Conservation (phyloP, 306 rosid genomes). For the Cucurbita argyrosperma region DNA sequence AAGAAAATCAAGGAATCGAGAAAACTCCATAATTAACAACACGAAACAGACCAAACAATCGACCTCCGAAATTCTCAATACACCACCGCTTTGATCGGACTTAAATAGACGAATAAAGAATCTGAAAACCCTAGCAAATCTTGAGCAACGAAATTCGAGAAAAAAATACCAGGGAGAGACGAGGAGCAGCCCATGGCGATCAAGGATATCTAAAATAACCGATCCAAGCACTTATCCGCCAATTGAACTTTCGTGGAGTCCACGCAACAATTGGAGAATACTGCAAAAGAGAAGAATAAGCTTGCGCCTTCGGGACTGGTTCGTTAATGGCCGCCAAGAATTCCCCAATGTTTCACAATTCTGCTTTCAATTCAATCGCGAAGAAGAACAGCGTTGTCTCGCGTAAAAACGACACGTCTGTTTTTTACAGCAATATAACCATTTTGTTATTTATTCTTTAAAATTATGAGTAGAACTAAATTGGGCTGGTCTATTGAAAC, state of each 20-base stretch:
- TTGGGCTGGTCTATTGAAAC: too few species aligned
- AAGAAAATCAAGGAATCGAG: not conserved
- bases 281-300: not conserved
- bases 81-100: not conserved
- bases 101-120: not conserved
- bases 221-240: not conserved
- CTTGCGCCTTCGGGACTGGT: not conserved
- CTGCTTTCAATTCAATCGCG: not conserved
- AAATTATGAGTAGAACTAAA: too few species aligned
- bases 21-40: too few species aligned
- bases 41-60: not conserved
- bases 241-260: not conserved
- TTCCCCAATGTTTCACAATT: not conserved
- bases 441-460: too few species aligned
- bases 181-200: conserved; percentile 66
- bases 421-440: too few species aligned
- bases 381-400: not conserved
- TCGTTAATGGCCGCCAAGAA: not conserved
- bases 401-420: not conserved
- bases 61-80: not conserved
- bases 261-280: not conserved
- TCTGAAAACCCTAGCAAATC: not conserved
- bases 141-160: not conserved
- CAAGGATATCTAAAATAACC: not conserved
- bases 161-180: conserved; percentile 50